Conservation (phyloP, 176 grass and related monocot species). For the Musa acuminata region DNA sequence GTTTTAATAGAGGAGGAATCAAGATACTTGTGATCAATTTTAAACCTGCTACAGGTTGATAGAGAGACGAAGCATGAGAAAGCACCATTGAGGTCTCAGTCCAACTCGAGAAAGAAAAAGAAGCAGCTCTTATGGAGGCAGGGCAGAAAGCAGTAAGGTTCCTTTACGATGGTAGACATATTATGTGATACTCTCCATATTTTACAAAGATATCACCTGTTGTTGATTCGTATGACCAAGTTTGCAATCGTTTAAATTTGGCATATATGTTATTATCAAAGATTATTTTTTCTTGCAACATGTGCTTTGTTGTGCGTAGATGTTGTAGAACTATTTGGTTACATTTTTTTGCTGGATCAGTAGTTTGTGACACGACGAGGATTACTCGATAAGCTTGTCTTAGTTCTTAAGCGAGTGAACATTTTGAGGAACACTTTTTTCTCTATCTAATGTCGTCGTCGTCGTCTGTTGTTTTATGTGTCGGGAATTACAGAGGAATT, state of each 20-base stretch:
- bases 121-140: conserved; percentile 50
- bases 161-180: background rate
- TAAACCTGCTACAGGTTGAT: conserved; percentile 84
- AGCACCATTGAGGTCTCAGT: conserved; percentile 43
- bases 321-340: too few species aligned
- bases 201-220: background rate
- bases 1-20: conserved; percentile 27
- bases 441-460: background rate
- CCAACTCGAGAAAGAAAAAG: conserved; percentile 88
- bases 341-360: too few species aligned
- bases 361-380: too few species aligned
- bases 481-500: conserved; percentile 19
- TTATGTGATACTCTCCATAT: background rate
- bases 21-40: conserved; percentile 55
- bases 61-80: conserved; percentile 56
- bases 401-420: too few species aligned
- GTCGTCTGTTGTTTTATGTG: conserved; percentile 10
- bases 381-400: too few species aligned
- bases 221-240: conserved; percentile 6
- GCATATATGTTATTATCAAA: background rate
- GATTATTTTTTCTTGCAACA: background rate
- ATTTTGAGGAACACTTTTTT: background rate
- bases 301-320: too few species aligned
- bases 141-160: conserved; percentile 53
- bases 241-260: background rate